These are phyloP conservation scores for Tagetes patula DNA, from an alignment of 129 eudicot species.

Conservation along the genomic window DNA sequence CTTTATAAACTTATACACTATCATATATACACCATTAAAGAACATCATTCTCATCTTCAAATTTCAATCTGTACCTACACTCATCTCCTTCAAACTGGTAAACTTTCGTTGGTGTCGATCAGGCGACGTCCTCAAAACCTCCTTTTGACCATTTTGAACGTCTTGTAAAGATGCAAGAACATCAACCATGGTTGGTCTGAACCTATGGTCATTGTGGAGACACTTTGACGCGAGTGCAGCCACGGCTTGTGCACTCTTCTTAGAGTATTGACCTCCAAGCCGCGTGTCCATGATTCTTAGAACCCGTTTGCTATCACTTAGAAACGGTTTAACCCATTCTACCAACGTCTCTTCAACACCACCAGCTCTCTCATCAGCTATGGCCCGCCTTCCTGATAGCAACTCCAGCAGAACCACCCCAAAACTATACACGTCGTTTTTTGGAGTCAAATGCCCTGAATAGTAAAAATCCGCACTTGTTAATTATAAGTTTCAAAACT, in stretches of 20 bases:
- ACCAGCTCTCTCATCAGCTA: constrained; percentile 61
- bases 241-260: constrained; percentile 58
- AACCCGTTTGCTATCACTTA: constrained; percentile 53
- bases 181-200: constrained; percentile 61
- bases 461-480: too few relatives aligned
- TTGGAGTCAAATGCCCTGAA: constrained; percentile 69
- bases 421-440: constrained; percentile 77
- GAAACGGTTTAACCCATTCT: constrained; percentile 75
- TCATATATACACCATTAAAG: background rate
- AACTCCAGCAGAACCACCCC: constrained; percentile 75
- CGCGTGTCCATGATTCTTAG: constrained; percentile 84
- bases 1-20: background rate
- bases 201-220: constrained; percentile 58
- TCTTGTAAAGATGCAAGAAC: constrained; percentile 48
- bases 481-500: background rate
- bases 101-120: constrained; percentile 13
- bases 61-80: constrained; percentile 9
- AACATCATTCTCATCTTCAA: background rate
- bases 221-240: constrained; percentile 58
- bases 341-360: constrained; percentile 66
- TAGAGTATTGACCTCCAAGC: constrained; percentile 72
- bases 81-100: constrained; percentile 22
- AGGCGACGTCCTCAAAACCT: constrained; percentile 23
- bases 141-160: constrained; percentile 38
- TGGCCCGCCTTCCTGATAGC: constrained; percentile 73